A percentile compares a stretch with the other conserved stretches of the same genome.
These are phyloP conservation scores for Litchi chinensis DNA, from an alignment of 345 rosid genomes.

Conservation along the genomic window DNA sequence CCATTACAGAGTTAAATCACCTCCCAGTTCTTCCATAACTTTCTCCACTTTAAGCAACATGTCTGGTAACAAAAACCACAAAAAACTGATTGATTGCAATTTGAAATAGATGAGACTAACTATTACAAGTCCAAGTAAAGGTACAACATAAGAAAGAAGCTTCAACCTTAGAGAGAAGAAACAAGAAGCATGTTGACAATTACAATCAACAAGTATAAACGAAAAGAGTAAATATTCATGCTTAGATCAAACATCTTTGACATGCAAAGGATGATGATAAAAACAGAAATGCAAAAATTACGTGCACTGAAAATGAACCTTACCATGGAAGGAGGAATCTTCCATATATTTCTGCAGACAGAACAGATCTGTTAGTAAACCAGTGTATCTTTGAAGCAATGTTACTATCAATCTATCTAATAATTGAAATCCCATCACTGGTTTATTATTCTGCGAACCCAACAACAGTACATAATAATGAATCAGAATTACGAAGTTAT, in stretches of 20 bases:
- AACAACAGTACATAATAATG: not conserved
- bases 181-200: not conserved
- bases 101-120: not conserved
- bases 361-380: slow-evolving; percentile 23
- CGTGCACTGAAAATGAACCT: slow-evolving; percentile 23
- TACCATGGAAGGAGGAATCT: slow-evolving; percentile 88
- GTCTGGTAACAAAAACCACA: slow-evolving; percentile 45
- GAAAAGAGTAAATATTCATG: not conserved
- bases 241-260: not conserved
- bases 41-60: slow-evolving; percentile 73
- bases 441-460: not conserved
- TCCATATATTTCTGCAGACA: slow-evolving; percentile 73
- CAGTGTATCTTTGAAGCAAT: not conserved
- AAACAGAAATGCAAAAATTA: not conserved
- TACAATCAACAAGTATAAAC: slow-evolving; percentile 1
- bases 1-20: slow-evolving; percentile 34
- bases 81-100: slow-evolving; percentile 6
- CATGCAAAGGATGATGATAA: not conserved
- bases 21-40: slow-evolving; percentile 62
- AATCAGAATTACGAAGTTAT: slow-evolving; percentile 19
- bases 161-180: not conserved
- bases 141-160: not conserved
- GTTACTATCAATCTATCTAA: not conserved
- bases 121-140: not conserved
- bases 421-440: not conserved